These are phyloP conservation scores for Ceratobasidium sp. DNA, from an alignment of 1,284 basidiomycete species.

Conservation along the genomic window DNA sequence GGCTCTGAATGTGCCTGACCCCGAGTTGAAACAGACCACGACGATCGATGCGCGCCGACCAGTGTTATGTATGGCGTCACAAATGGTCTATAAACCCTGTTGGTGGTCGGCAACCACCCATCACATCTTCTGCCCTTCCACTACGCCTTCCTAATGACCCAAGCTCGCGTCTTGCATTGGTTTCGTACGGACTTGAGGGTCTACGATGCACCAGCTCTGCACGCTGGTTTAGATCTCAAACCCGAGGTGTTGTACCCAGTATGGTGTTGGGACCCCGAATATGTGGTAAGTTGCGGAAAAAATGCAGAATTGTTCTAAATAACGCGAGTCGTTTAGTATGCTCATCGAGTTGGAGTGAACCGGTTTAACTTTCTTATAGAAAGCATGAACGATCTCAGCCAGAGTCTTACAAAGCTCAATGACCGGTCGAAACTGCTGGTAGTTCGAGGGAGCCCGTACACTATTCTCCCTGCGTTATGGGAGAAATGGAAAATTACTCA, in stretches of 20 bases:
- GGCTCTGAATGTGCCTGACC: not conserved
- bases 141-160: conserved; percentile 8
- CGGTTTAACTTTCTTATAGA: conserved; percentile 60
- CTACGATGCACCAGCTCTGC: conserved; percentile 64
- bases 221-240: conserved; percentile 59
- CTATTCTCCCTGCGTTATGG: conserved; percentile 60
- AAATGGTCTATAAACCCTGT: conserved; percentile 13
- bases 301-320: too few species aligned
- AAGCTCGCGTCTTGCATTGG: conserved; percentile 60
- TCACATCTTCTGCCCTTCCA: not conserved
- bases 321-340: conserved; percentile 55
- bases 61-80: conserved; percentile 23
- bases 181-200: conserved; percentile 65
- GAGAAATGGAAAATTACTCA: conserved; percentile 64
- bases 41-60: conserved; percentile 13
- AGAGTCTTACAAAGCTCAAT: conserved; percentile 59
- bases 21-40: conserved; percentile 11
- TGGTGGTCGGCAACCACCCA: not conserved
- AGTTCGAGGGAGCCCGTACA: conserved; percentile 62
- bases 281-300: conserved; percentile 56
- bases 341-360: conserved; percentile 62
- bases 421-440: conserved; percentile 61
- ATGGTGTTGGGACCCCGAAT: conserved; percentile 55
- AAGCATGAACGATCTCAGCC: conserved; percentile 60
- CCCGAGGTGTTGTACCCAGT: conserved; percentile 61